These are phyloP conservation scores for Penicillium verhagenii DNA, from an alignment of 495 filamentous ascomycete species.

Conservation along the genomic window DNA sequence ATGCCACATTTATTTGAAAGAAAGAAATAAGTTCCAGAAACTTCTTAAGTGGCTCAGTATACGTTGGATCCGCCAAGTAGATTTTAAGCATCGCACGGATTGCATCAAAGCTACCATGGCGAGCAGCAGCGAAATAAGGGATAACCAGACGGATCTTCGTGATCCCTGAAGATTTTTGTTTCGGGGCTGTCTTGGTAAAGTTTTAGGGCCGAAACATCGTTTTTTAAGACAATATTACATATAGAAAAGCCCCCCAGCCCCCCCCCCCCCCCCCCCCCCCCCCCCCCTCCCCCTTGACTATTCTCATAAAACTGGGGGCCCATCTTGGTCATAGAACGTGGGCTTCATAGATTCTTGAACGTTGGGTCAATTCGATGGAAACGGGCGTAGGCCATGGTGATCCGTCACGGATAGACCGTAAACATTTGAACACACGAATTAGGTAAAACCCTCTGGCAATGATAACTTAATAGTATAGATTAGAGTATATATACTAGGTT, in stretches of 20 bases:
- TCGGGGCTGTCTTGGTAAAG: background rate
- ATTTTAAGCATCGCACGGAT: background rate
- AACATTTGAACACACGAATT: no score
- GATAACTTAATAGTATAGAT: no score
- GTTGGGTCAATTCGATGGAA: no score
- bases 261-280: no score
- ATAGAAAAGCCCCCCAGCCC: background rate
- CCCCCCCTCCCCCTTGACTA: background rate
- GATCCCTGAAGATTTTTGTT: background rate
- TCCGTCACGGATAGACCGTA: no score
- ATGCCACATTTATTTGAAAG: background rate
- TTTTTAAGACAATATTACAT: background rate
- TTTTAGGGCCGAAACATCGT: background rate
- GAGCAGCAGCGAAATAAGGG: background rate
- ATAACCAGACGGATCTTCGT: background rate
- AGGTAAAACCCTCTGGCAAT: no score
- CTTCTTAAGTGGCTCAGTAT: background rate
- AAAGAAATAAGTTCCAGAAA: background rate
- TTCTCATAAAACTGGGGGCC: background rate
- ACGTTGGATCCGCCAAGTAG: background rate
- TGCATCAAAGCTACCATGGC: background rate
- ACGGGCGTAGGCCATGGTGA: no score
- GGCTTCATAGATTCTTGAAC: no score
- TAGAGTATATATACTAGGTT: no score
- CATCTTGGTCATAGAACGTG: background rate